Conservation (phyloP, 352 stramenopile genomes). For the Phytophthora pseudosyringae region DNA sequence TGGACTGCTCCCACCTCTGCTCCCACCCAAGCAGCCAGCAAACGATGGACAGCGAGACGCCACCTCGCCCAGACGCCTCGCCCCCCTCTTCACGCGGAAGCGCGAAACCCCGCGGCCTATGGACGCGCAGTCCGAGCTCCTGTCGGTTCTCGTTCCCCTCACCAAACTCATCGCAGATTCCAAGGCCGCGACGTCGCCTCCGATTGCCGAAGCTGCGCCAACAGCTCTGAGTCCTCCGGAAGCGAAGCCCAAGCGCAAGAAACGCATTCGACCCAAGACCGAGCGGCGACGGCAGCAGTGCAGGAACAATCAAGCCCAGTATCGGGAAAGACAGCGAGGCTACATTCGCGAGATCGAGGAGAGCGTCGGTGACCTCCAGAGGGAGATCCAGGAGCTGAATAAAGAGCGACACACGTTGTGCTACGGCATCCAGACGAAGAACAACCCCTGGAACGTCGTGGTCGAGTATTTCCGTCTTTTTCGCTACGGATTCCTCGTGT, state of each 20-base stretch:
- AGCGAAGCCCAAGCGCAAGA: slow-evolving; percentile 34
- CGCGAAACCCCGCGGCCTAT: neutral
- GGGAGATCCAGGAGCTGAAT: slow-evolving; percentile 28
- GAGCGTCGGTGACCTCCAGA: slow-evolving; percentile 24
- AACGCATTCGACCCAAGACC: slow-evolving; percentile 45
- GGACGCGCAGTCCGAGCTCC: slow-evolving; percentile 2
- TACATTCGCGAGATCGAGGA: slow-evolving; percentile 24
- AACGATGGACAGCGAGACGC: slow-evolving; percentile 5
- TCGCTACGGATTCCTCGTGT: slow-evolving; percentile 18
- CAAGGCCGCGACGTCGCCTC: neutral
- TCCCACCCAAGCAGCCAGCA: neutral
- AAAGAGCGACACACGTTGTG: slow-evolving; percentile 10
- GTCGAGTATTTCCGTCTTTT: slow-evolving; percentile 33
- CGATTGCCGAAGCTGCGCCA: neutral
- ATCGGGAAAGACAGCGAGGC: slow-evolving; percentile 43
- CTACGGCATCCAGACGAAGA: slow-evolving; percentile 21
- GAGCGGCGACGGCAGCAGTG: slow-evolving; percentile 50
- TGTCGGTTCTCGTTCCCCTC: slow-evolving; percentile 16
- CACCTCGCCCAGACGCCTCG: neutral
- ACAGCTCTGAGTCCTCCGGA: neutral
- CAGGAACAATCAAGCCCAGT: slow-evolving; percentile 49
- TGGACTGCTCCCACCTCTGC: slow-evolving; percentile 2
- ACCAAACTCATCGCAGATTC: slow-evolving; percentile 22
- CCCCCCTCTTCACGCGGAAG: slow-evolving; percentile 13
- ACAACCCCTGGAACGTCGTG: slow-evolving; percentile 15